Evolutionary conservation across 257 asterid genomes (phyloP).

Genomic region (Penstemon eatonii): DNA sequence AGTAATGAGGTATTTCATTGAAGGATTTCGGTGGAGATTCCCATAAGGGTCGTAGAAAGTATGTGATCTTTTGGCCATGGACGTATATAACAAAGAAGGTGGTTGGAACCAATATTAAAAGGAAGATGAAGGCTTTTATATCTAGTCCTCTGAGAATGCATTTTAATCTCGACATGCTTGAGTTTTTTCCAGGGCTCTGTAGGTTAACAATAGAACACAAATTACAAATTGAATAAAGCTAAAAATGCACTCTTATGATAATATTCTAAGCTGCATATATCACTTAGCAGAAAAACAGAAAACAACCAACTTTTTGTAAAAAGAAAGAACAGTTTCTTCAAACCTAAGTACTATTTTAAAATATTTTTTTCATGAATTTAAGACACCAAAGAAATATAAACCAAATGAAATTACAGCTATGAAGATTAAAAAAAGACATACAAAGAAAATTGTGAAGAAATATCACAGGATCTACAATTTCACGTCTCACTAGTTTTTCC

Average conservation of each 20-base stretch:
- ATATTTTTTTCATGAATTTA: not conserved
- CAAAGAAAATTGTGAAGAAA: constrained; percentile 1
- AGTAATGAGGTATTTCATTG: constrained; percentile 70
- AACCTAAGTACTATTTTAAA: constrained; percentile 13
- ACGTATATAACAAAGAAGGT: constrained; percentile 44
- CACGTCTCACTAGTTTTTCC: not conserved
- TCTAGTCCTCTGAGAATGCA: constrained; percentile 69
- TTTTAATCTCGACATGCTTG: constrained; percentile 57
- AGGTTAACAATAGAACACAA: constrained; percentile 21
- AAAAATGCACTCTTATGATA: no score
- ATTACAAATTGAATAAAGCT: constrained; percentile 1
- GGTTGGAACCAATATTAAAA: constrained; percentile 60
- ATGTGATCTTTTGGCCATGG: constrained; percentile 84
- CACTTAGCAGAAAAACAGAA: constrained; percentile 5
- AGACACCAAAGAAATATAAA: not conserved
- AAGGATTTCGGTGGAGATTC: constrained; percentile 87
- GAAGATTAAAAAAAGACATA: not conserved
- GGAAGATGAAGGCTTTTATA: constrained; percentile 50
- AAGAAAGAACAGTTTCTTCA: not conserved
- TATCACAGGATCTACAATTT: constrained; percentile 34
- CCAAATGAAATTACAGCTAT: constrained; percentile 6
- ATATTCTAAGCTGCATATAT: no score
- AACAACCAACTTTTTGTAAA: not conserved
- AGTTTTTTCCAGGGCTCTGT: constrained; percentile 51
- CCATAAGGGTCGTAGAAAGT: constrained; percentile 85